Conservation (phyloP, 257 asterid species). For the Linderniella brevidens region DNA sequence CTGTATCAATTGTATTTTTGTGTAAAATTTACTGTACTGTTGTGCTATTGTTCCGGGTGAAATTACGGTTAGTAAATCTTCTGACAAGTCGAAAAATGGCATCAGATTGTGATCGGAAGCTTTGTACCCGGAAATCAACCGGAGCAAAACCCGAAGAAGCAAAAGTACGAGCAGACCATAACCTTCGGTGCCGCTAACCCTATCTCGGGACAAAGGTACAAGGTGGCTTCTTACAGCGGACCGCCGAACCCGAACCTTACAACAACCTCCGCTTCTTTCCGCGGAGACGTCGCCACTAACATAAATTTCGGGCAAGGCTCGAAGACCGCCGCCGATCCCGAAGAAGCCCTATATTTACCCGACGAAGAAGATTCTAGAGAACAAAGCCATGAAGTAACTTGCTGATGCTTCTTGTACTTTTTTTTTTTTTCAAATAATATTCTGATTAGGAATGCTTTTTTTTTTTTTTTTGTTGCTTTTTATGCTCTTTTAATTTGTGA, state of each 20-base stretch:
- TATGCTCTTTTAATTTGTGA: no score
- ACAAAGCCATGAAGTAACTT: slow-evolving; percentile 37
- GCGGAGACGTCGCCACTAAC: slow-evolving; percentile 25
- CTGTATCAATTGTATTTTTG: no score
- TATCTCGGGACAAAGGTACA: slow-evolving; percentile 23
- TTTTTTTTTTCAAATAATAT: slow-evolving; percentile 12
- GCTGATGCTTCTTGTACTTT: slow-evolving; percentile 20
- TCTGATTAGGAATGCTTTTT: no score
- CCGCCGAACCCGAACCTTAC: slow-evolving; percentile 23
- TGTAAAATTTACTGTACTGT: no score
- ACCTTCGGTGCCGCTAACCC: slow-evolving; percentile 22
- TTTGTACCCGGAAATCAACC: slow-evolving; percentile 40
- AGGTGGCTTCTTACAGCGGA: slow-evolving; percentile 27
- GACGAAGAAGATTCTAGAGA: slow-evolving; percentile 40
- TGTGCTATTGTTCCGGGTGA: no score
- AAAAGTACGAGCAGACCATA: slow-evolving; percentile 35
- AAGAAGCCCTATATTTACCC: slow-evolving; percentile 20
- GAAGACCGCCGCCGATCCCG: slow-evolving; percentile 19
- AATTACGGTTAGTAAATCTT: no score
- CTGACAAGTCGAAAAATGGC: slow-evolving; percentile 5
- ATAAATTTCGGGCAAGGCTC: slow-evolving; percentile 24
- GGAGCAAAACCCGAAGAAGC: slow-evolving; percentile 42
- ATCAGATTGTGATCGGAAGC: slow-evolving; percentile 72
- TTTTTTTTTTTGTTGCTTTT: no score
- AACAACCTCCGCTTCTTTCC: no score